Evolutionary conservation across 371 early-diverging fungal species (phyloP).

Genomic region (Mortierella sp.): DNA sequence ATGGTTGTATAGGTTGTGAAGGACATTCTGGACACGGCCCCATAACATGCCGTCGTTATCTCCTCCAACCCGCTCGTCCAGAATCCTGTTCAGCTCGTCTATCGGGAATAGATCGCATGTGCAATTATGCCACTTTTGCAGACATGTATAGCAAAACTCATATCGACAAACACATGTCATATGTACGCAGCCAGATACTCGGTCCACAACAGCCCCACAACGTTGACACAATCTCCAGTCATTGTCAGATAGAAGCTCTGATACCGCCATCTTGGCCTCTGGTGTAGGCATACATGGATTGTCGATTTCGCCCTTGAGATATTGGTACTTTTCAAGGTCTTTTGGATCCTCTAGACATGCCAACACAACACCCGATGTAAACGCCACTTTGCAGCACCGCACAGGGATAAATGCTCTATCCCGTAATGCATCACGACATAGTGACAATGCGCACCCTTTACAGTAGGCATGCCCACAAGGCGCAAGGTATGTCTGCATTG

Average conservation of each 20-base stretch:
- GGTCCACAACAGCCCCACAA: constrained; percentile 38
- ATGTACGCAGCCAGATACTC: constrained; percentile 21
- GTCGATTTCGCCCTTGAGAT: constrained; percentile 22
- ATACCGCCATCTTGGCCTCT: constrained; percentile 18
- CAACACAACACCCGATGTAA: not conserved
- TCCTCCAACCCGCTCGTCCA: constrained; percentile 28
- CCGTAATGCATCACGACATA: constrained; percentile 16
- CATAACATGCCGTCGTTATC: constrained; percentile 13
- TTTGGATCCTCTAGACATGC: constrained; percentile 11
- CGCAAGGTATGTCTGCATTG: constrained; percentile 6
- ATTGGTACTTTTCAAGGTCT: constrained; percentile 7
- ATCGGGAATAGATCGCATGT: constrained; percentile 19
- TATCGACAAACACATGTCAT: constrained; percentile 26
- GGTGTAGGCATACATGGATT: constrained; percentile 11
- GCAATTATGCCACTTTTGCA: constrained; percentile 24
- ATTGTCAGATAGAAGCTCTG: constrained; percentile 14
- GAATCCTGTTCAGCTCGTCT: constrained; percentile 23
- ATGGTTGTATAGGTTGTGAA: constrained; percentile 28
- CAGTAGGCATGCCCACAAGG: constrained; percentile 30
- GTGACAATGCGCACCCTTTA: constrained; percentile 19
- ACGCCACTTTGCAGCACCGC: constrained; percentile 22
- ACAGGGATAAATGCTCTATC: constrained; percentile 29
- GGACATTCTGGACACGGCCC: constrained; percentile 26
- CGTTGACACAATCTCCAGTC: constrained; percentile 28
- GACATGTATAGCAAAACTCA: constrained; percentile 37